Evolutionary conservation across 805 yeast species (phyloP).

Genomic region (Saitoella complicata): DNA sequence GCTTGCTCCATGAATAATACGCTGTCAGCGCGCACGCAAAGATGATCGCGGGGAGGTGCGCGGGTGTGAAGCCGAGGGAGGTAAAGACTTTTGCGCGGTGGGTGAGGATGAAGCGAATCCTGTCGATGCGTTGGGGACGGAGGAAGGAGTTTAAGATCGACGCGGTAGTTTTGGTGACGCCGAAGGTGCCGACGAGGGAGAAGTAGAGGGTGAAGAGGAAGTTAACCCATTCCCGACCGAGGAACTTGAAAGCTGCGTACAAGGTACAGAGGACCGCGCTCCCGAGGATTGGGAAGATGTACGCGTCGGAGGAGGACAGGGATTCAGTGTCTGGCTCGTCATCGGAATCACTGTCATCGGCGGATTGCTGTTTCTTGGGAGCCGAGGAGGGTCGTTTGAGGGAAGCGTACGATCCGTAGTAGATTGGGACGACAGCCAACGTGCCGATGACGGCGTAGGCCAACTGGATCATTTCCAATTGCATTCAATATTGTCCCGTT

Average conservation of each 20-base stretch:
- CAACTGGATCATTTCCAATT: constrained; percentile 8
- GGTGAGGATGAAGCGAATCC: constrained; percentile 5
- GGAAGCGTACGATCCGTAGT: constrained; percentile 12
- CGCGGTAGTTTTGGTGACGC: constrained; percentile 21
- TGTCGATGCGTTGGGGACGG: constrained; percentile 4
- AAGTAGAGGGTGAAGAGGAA: constrained; percentile 24
- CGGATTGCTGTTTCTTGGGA: background rate
- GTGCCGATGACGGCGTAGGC: constrained; percentile 12
- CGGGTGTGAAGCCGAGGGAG: constrained; percentile 8
- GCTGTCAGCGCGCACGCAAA: constrained; percentile 11
- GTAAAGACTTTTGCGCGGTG: constrained; percentile 6
- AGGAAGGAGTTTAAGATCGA: constrained; percentile 4
- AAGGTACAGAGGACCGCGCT: constrained; percentile 25
- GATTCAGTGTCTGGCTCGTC: background rate
- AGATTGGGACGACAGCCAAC: constrained; percentile 11
- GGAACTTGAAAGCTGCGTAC: constrained; percentile 23
- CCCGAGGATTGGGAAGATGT: constrained; percentile 31
- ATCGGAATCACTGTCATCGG: background rate
- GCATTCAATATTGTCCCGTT: no score
- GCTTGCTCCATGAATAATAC: constrained; percentile 17
- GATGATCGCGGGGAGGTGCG: constrained; percentile 9
- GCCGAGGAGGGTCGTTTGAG: constrained; percentile 15
- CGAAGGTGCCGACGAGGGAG: constrained; percentile 20
- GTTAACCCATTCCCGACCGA: constrained; percentile 21
- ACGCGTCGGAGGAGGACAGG: constrained; percentile 16